Conservation (phyloP, 1,284 basidiomycete genomes). For the Mixia osmundae region DNA sequence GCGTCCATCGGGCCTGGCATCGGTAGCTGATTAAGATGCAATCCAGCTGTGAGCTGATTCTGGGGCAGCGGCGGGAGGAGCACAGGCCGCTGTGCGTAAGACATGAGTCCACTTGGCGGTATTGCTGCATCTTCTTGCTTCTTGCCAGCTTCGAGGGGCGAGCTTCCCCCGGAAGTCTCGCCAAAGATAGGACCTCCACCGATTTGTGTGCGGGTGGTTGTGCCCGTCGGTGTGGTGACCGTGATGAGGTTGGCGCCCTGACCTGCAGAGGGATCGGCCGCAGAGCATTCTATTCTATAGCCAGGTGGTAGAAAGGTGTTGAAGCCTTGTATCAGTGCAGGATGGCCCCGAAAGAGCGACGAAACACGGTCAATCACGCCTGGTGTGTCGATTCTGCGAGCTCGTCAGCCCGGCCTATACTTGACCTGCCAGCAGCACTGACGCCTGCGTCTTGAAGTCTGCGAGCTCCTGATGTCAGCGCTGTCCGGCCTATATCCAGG, state of each 20-base stretch:
- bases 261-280: constrained; percentile 31
- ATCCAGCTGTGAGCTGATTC: too few relatives aligned
- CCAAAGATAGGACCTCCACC: too few relatives aligned
- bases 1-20: too few relatives aligned
- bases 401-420: background rate
- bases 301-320: constrained; percentile 93
- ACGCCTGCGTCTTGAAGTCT: constrained; percentile 92
- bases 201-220: constrained; percentile 33
- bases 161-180: too few relatives aligned
- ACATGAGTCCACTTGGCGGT: too few relatives aligned
- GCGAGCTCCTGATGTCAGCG: too few relatives aligned
- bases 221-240: constrained; percentile 80
- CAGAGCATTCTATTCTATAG: constrained; percentile 84
- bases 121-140: too few relatives aligned
- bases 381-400: constrained; percentile 75
- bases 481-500: too few relatives aligned
- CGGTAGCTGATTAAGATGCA: too few relatives aligned
- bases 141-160: too few relatives aligned
- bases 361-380: constrained; percentile 96
- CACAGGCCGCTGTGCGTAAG: too few relatives aligned
- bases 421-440: constrained; percentile 7
- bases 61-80: too few relatives aligned
- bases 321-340: constrained; percentile 86
- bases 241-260: constrained; percentile 70
- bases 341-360: constrained; percentile 80